A percentile compares a stretch with the other conserved stretches of the same genome.
phyloP scores from a whole-genome alignment of 768 basidiomycete genomes.

The Amanita fuliginea region DNA sequence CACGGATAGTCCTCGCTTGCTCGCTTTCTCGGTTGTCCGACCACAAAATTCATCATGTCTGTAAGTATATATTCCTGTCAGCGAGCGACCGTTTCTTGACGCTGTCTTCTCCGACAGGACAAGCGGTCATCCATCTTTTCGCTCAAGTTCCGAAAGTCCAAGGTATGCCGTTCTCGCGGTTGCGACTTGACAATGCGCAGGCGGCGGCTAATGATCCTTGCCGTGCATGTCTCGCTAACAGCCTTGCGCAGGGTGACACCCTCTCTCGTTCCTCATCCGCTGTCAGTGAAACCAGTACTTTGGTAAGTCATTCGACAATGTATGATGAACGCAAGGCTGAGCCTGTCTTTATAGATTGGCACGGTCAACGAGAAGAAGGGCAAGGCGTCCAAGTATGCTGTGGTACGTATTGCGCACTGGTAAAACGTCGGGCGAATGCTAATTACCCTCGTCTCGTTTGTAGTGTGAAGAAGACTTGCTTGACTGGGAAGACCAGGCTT shows the following conservation, averaged over 20 bases:
- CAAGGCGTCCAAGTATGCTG: background rate
- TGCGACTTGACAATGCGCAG: background rate
- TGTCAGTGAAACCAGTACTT: background rate
- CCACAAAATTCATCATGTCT: background rate
- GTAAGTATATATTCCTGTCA: background rate
- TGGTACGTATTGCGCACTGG: background rate
- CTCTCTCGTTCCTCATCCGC: background rate
- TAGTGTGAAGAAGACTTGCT: conserved; percentile 2
- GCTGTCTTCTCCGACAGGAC: background rate
- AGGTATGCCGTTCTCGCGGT: background rate
- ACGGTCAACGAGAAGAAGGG: background rate
- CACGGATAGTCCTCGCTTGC: background rate
- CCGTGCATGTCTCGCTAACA: background rate
- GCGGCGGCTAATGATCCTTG: background rate
- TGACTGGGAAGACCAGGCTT: conserved; percentile 2
- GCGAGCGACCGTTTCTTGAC: background rate
- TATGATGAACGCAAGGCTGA: background rate
- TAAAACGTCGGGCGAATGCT: no score
- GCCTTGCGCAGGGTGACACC: background rate
- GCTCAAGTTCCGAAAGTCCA: background rate
- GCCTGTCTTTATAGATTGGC: background rate
- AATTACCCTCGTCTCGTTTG: background rate
- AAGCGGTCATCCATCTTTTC: background rate
- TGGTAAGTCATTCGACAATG: background rate
- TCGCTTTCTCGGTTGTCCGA: no score